Evolutionary conservation across 345 rosid species (phyloP).

Genomic region (Lumnitzera littorea): DNA sequence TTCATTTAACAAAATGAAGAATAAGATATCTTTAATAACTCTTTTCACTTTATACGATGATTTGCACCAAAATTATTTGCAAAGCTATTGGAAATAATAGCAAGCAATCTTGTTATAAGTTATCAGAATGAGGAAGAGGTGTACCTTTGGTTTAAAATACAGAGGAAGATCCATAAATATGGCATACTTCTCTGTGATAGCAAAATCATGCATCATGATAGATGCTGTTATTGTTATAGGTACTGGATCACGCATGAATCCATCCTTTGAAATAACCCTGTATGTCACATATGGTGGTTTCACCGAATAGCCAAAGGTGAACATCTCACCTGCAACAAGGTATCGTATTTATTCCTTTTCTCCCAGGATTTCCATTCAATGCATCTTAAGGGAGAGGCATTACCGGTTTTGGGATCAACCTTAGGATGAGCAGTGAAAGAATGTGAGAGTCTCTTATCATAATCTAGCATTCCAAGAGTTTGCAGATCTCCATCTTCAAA

Average conservation of each 20-base stretch:
- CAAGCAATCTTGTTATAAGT: neutral
- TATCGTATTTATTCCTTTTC: neutral
- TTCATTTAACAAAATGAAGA: no score
- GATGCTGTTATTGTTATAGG: conserved; percentile 76
- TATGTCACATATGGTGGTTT: conserved; percentile 78
- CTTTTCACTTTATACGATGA: no score
- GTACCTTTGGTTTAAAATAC: conserved; percentile 85
- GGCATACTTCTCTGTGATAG: conserved; percentile 87
- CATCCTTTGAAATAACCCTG: conserved; percentile 88
- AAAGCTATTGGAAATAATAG: no score
- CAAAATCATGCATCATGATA: conserved; percentile 98
- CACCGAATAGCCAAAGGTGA: conserved; percentile 79
- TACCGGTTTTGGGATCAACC: conserved; percentile 88
- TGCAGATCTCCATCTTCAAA: conserved; percentile 96
- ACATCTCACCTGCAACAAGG: conserved; percentile 82
- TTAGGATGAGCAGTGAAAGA: conserved; percentile 96
- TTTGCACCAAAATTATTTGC: no score
- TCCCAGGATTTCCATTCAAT: neutral
- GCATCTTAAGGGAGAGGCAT: conserved; percentile 6
- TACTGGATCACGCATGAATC: conserved; percentile 85
- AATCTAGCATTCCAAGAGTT: conserved; percentile 90
- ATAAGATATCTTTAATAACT: no score
- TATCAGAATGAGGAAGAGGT: neutral
- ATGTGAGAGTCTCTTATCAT: conserved; percentile 84
- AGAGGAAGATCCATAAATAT: conserved; percentile 91